Conservation (phyloP, 2,329 filamentous ascomycete genomes). For the Colletotrichum spinosum region DNA sequence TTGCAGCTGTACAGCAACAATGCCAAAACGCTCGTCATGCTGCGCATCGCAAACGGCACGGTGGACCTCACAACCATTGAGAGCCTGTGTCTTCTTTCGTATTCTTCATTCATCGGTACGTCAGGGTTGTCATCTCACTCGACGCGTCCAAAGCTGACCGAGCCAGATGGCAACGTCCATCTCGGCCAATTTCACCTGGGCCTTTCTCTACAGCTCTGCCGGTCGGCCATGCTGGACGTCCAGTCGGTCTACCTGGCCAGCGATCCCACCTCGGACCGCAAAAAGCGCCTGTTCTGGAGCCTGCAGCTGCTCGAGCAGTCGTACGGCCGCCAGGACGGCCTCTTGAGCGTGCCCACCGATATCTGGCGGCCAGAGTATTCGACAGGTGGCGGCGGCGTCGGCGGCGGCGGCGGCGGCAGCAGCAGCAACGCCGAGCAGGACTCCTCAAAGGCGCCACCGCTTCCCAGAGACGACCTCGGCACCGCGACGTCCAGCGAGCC, state of each 20-base stretch:
- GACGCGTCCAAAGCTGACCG: conserved; percentile 24
- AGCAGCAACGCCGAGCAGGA: conserved; percentile 41
- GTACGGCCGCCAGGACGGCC: conserved; percentile 59
- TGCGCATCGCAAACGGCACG: conserved; percentile 62
- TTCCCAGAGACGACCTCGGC: conserved; percentile 58
- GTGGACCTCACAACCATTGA: conserved; percentile 62
- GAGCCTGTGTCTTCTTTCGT: conserved; percentile 62
- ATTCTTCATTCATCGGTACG: conserved; percentile 61
- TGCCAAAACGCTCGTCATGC: conserved; percentile 58
- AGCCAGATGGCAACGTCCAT: conserved; percentile 58
- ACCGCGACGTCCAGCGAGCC: conserved; percentile 52
- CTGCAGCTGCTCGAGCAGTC: conserved; percentile 61
- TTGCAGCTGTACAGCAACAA: conserved; percentile 50
- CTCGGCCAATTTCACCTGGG: conserved; percentile 63
- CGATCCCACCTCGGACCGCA: conserved; percentile 53
- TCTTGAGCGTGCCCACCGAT: conserved; percentile 55
- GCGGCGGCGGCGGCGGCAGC: neutral
- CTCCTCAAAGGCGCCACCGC: conserved; percentile 50
- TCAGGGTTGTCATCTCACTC: neutral
- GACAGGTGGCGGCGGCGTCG: conserved; percentile 28
- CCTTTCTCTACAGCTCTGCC: conserved; percentile 61
- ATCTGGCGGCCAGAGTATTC: conserved; percentile 52
- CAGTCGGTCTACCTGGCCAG: conserved; percentile 51
- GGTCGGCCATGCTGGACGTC: conserved; percentile 61
- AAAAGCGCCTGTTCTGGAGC: conserved; percentile 64